Conservation (phyloP, 306 rosid species). For the Mimosa bimucronata region DNA sequence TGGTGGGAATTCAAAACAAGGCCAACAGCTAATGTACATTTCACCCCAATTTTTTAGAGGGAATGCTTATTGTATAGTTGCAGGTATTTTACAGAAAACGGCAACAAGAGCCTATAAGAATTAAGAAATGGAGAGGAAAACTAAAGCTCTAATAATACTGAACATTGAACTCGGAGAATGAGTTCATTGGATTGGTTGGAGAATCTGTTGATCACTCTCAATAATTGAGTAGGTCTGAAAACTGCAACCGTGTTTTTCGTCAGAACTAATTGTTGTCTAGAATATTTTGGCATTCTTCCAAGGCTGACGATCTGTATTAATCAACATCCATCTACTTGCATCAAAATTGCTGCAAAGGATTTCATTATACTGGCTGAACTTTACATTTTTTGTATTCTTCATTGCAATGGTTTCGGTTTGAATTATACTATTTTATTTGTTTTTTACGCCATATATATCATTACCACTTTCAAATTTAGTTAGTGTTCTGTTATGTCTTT, state of each 20-base stretch:
- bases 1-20: neutral
- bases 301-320: neutral
- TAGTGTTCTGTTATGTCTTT: conserved; percentile 15
- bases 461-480: conserved; percentile 2
- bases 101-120: neutral
- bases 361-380: conserved; percentile 4
- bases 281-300: neutral
- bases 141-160: conserved; percentile 10
- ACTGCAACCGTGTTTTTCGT: neutral
- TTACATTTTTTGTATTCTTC: conserved; percentile 8
- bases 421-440: neutral
- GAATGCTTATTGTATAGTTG: neutral
- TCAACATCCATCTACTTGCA: neutral
- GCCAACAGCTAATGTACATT: conserved; percentile 4
- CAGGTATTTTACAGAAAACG: conserved; percentile 1
- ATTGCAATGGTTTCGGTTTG: conserved; percentile 1
- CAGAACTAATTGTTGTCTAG: neutral
- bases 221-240: neutral
- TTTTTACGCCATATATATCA: neutral
- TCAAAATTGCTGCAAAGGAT: neutral
- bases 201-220: neutral
- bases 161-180: conserved; percentile 4
- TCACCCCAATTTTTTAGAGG: neutral
- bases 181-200: conserved; percentile 25
- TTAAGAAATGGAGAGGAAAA: conserved; percentile 6